These are phyloP conservation scores for Geotrichum ghanense DNA, from an alignment of 805 yeast species.

Conservation along the genomic window DNA sequence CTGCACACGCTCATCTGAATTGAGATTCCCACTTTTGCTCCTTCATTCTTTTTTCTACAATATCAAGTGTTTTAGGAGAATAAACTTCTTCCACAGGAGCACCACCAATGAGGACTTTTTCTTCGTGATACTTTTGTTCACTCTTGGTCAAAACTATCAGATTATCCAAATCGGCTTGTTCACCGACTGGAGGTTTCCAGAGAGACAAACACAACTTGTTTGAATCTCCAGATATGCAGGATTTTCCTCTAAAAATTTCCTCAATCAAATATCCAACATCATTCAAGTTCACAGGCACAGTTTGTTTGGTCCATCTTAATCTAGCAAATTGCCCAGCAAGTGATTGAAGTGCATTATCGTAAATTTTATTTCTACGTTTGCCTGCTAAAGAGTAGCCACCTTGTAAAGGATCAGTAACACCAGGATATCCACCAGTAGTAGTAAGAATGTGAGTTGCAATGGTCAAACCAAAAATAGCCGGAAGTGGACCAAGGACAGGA, in stretches of 20 bases:
- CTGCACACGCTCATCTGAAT: too few relatives aligned
- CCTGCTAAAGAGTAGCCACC: conserved; percentile 79
- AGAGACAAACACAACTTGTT: conserved; percentile 69
- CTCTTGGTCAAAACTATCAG: conserved; percentile 81
- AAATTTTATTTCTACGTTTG: conserved; percentile 72
- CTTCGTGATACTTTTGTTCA: conserved; percentile 75
- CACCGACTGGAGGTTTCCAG: conserved; percentile 54
- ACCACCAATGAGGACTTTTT: conserved; percentile 58
- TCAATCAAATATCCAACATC: conserved; percentile 81
- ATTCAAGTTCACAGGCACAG: conserved; percentile 52
- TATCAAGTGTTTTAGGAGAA: conserved; percentile 41
- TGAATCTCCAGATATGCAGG: conserved; percentile 74
- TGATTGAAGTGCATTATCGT: conserved; percentile 72
- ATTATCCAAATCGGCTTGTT: conserved; percentile 60
- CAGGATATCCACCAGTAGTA: conserved; percentile 70
- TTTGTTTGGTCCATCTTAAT: conserved; percentile 49
- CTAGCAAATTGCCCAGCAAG: conserved; percentile 82
- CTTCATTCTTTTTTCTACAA: conserved; percentile 51
- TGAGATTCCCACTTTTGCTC: conserved; percentile 68
- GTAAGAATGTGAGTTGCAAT: conserved; percentile 78
- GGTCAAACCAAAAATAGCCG: conserved; percentile 89
- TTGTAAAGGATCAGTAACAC: conserved; percentile 26
- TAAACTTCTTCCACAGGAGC: conserved; percentile 54
- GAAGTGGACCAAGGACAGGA: conserved; percentile 95
- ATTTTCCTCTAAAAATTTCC: conserved; percentile 87